A percentile compares a stretch with the other conserved stretches of the same genome.
Conservation (phyloP, 169 alveolate genomes). For the Eimeria brunetti region DNA sequence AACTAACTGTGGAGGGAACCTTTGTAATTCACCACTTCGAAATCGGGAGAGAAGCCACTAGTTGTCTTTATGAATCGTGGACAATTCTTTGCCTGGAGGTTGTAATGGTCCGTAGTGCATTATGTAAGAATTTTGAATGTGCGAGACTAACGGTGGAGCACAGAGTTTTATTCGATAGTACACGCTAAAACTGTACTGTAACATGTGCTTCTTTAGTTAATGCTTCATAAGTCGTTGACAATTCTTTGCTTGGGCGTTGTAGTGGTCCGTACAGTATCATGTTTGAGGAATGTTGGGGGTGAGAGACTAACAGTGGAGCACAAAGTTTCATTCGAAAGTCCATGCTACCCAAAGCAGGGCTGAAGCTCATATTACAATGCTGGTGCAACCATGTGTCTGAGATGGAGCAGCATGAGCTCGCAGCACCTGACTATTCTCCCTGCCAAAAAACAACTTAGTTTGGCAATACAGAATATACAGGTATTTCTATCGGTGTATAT, state of each 20-base stretch:
- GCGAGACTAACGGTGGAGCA: neutral
- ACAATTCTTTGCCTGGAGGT: neutral
- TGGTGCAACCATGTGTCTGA: no score
- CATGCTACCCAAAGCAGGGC: no score
- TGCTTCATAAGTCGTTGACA: neutral
- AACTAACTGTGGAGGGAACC: no score
- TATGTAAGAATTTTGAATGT: neutral
- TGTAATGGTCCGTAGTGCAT: neutral
- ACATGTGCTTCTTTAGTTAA: no score
- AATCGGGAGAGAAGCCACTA: neutral
- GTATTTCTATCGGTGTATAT: no score
- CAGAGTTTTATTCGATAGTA: neutral
- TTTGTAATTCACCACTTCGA: neutral
- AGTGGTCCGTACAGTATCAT: neutral
- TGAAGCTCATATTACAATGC: no score
- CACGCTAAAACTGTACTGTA: neutral
- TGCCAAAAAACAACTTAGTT: no score
- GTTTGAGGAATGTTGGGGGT: slow-evolving; percentile 36
- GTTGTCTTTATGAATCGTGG: neutral
- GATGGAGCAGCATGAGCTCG: no score
- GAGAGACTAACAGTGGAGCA: slow-evolving; percentile 49
- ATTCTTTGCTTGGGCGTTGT: slow-evolving; percentile 11
- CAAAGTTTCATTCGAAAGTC: slow-evolving; percentile 12
- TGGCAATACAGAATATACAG: no score
- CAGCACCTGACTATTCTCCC: no score